Base-by-base conservation (phyloP, 768 basidiomycete genomes). In the Hypholoma sublateritium region DNA sequence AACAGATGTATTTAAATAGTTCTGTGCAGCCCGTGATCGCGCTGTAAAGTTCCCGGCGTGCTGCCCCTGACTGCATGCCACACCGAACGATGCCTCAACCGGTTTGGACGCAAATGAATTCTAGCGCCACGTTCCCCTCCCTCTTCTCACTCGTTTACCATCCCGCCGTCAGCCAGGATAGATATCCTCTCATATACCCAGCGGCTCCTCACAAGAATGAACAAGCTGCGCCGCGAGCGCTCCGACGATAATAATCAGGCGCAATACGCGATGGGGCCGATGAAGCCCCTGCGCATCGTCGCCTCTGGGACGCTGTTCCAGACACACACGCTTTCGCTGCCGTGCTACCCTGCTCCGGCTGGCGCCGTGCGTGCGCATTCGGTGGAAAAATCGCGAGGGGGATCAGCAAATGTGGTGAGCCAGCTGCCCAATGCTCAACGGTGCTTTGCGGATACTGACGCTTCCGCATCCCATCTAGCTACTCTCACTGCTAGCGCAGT, bases 221-320 rank as follows among this genome's bases (percentile, higher is more conserved):
- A 77, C 53, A 80, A 73, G 63, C 65, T 80, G 62, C 77, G 80
- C 52, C 77, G 77, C 60, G 78, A 79, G 52, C 74, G 70, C 37
- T 68, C 62, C 42, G 75, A 74, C 58, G 64, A 66, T 51, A 65
- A 62, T 48, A 67, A 63, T 51, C 63, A 66, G 37, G 60, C 65
- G 47, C 62, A 63, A 28, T 59, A 58, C 47, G 59, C 59, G 57
- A 59, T 53, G 19, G 43, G 61, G 36, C 66, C 67, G 42, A 52
- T 69, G 48, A 74, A 68, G 63, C 76, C 82, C n/a, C 76, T 91
- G 16, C 86, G 90, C 43, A 83, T 93, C 22, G 81, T 93, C 39
- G 88, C 89, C 2, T 86, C 87, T 12, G 91, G 91, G 13, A 89
- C 91, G 9, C 80, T 94, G 39, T 93, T 93, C 67, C 70, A 89